Base-by-base conservation (phyloP, 768 basidiomycete genomes). In the Jaapia argillacea region DNA sequence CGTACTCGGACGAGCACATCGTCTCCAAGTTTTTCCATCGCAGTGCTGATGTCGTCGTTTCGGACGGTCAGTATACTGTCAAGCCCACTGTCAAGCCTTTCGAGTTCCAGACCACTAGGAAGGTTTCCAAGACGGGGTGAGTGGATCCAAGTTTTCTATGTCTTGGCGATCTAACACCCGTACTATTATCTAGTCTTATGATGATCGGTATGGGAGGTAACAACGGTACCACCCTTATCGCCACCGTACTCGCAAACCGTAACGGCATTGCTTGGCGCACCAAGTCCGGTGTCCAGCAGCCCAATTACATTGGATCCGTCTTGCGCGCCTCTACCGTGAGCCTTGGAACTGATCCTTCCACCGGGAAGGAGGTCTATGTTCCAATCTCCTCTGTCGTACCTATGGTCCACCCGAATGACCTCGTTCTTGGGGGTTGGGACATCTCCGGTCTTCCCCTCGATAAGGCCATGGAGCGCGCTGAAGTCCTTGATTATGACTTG, bases 361-460 rank as follows among this genome's bases (percentile, higher is more conserved):
- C 81, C 2, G 85, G 85, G 53, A 88, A 90, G 66, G 96, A 98
- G 56, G 77, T 98, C 51, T 75, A 92, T 55, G 81, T 94, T 48
- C 96, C 96, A 14, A 68, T 98, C 56, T 86, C 82, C 6, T 92
- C 94, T 55, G 78, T 97, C 48, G 75, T 96, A 35, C 93, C 93
- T 39, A 96, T 94, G 89, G 91, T 93, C 39, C 92, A 98, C 67
- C 94, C 94, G 40, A 93, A 96, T 58, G 96, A 97, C 65, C 82
- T 97, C 56, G 88, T 96, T 51, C 77, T 98, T 49, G 90, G 96
- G 40, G 94, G 96, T 16, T 99, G 94, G 96, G 96, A 99, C 57
- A 98, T 99, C 57, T 96, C 92, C 35, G 75, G 81, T 35, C 35
- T 79, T 28, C 62, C 79, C 33, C 75, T 99, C 68, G 92, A 97